Evolutionary conservation across 2,329 filamentous ascomycete genomes (phyloP).

Genomic region (Dactylella cylindrospora): DNA sequence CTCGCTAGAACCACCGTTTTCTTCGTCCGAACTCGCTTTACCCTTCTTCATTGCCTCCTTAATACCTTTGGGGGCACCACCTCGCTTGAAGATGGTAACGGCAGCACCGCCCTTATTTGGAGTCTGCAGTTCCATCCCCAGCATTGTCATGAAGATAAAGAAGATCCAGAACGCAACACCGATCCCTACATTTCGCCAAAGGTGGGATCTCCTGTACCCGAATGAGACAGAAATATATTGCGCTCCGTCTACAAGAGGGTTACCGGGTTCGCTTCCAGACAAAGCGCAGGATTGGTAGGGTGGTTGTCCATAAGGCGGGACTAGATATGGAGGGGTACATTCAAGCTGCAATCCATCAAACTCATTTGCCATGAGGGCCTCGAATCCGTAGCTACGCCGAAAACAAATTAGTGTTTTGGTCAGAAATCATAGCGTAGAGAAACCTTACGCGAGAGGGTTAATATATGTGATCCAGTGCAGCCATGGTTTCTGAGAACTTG

Average conservation of each 20-base stretch:
- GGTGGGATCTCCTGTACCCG: conserved; percentile 64
- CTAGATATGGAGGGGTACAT: conserved; percentile 67
- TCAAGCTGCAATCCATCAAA: conserved; percentile 69
- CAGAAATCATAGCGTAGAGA: not conserved
- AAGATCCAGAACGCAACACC: conserved; percentile 73
- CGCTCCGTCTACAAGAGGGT: conserved; percentile 63
- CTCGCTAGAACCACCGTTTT: conserved; percentile 56
- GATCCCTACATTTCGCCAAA: conserved; percentile 85
- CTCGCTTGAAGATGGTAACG: conserved; percentile 65
- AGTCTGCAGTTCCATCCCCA: conserved; percentile 64
- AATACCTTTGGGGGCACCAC: conserved; percentile 63
- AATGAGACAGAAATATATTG: conserved; percentile 71
- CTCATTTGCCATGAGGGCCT: conserved; percentile 82
- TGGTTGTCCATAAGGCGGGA: conserved; percentile 70
- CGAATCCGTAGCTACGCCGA: conserved; percentile 68
- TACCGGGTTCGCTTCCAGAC: conserved; percentile 68
- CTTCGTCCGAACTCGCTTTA: conserved; percentile 55
- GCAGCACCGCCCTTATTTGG: conserved; percentile 63
- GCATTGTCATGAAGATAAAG: conserved; percentile 70
- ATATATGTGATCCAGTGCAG: conserved; percentile 78
- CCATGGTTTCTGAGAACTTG: conserved; percentile 72
- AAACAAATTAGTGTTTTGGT: not conserved
- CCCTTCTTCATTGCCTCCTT: conserved; percentile 62
- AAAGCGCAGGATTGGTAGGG: conserved; percentile 79
- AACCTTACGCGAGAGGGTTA: conserved; percentile 61